These are phyloP conservation scores for Porcisia deanei DNA, from an alignment of 208 protist genomes.

Conservation along the genomic window DNA sequence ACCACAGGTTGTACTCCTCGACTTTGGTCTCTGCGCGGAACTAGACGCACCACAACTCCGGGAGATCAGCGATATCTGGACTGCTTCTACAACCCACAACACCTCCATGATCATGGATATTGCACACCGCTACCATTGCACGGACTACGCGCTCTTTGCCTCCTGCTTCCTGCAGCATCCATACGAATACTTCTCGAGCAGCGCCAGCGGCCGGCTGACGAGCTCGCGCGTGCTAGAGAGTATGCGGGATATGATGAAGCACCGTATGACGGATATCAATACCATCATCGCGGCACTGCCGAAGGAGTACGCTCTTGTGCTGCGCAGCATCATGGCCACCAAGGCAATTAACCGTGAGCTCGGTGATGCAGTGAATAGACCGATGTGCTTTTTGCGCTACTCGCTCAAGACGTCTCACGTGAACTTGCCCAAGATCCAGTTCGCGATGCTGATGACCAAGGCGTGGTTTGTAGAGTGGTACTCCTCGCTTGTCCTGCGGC, in stretches of 20 bases:
- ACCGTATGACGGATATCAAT: slow-evolving; percentile 83
- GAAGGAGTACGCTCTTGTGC: slow-evolving; percentile 86
- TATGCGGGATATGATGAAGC: slow-evolving; percentile 68
- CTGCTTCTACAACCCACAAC: slow-evolving; percentile 67
- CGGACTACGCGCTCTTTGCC: slow-evolving; percentile 82
- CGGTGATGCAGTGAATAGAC: slow-evolving; percentile 66
- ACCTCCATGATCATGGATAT: slow-evolving; percentile 50
- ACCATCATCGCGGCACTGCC: slow-evolving; percentile 74
- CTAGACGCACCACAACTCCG: slow-evolving; percentile 55
- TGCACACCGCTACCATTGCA: slow-evolving; percentile 54
- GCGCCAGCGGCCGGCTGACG: slow-evolving; percentile 32
- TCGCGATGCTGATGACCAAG: slow-evolving; percentile 41
- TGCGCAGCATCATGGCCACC: slow-evolving; percentile 87
- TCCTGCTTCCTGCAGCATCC: slow-evolving; percentile 88
- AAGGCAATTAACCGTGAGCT: slow-evolving; percentile 89
- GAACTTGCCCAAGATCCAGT: slow-evolving; percentile 35
- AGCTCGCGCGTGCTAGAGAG: slow-evolving; percentile 45
- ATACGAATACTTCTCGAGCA: slow-evolving; percentile 62
- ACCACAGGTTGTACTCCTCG: slow-evolving; percentile 91
- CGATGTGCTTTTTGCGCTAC: slow-evolving; percentile 82
- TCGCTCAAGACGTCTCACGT: slow-evolving; percentile 55
- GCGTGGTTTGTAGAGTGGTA: slow-evolving; percentile 63
- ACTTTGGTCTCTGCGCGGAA: slow-evolving; percentile 95
- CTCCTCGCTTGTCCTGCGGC: slow-evolving; percentile 47
- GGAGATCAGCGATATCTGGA: slow-evolving; percentile 81